Percentiles rank a stretch among this genome's conserved stretches.
Evolutionary conservation across 1,284 basidiomycete genomes (phyloP).

Genomic region (Ustilago crameri): DNA sequence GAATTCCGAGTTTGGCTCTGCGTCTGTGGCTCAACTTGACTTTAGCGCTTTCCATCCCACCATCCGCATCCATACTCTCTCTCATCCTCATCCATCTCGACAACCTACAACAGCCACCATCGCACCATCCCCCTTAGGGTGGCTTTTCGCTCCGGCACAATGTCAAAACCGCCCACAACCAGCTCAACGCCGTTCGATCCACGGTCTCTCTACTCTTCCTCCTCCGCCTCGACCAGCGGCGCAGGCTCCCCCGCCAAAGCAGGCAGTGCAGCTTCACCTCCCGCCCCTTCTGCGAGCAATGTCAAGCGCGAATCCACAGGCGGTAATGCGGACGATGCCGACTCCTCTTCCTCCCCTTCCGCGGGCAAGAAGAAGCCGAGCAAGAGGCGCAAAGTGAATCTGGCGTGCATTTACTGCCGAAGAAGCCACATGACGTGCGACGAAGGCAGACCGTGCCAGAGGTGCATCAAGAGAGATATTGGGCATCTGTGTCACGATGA

Average conservation of each 20-base stretch:
- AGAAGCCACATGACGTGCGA: constrained; percentile 79
- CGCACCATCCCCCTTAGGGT: background rate
- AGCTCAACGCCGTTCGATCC: constrained; percentile 31
- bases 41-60: too few relatives aligned
- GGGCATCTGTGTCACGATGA: constrained; percentile 68
- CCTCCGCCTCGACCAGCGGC: constrained; percentile 4
- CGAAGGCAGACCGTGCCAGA: constrained; percentile 67
- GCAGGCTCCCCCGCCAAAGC: constrained; percentile 9
- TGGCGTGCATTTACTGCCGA: constrained; percentile 89
- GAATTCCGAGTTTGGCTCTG: background rate
- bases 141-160: background rate
- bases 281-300: constrained; percentile 8
- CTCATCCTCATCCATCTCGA: background rate
- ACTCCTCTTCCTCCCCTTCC: constrained; percentile 4
- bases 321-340: constrained; percentile 14
- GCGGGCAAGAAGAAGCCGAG: constrained; percentile 43
- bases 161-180: background rate
- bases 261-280: constrained; percentile 1
- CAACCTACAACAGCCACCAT: background rate
- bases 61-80: background rate
- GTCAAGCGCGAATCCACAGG: constrained; percentile 22
- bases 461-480: constrained; percentile 70
- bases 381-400: constrained; percentile 62
- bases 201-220: constrained; percentile 41
- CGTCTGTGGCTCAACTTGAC: too few relatives aligned